These are phyloP conservation scores for Oidium heveae DNA, from an alignment of 2,329 filamentous ascomycete species.

Conservation along the genomic window DNA sequence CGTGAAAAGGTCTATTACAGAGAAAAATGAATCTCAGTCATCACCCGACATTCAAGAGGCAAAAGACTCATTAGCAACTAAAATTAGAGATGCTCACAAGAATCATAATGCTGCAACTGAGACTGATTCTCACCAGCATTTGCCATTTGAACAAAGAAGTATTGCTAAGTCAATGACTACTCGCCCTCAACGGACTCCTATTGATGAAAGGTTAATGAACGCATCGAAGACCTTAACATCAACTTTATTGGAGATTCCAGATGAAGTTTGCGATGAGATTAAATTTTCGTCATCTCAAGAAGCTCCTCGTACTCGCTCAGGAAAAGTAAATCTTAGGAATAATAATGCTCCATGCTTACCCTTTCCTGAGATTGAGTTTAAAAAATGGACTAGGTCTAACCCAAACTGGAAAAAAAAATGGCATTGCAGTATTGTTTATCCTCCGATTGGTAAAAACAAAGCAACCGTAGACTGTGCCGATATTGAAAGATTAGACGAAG, in stretches of 20 bases:
- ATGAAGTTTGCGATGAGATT: too few species aligned
- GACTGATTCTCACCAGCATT: neutral
- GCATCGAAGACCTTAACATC: neutral
- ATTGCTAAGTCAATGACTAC: constrained; percentile 1
- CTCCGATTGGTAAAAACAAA: constrained; percentile 21
- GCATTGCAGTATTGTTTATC: constrained; percentile 35
- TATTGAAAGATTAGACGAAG: constrained; percentile 54
- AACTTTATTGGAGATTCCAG: too few species aligned
- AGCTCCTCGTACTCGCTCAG: neutral
- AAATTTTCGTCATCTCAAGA: neutral
- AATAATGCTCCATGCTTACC: neutral
- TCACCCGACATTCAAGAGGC: neutral
- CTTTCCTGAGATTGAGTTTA: constrained; percentile 4
- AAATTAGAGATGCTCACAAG: neutral
- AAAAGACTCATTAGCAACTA: neutral
- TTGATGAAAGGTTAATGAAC: neutral
- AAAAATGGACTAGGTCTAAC: constrained; percentile 25
- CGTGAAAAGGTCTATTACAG: neutral
- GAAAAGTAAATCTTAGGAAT: neutral
- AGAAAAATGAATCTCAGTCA: neutral
- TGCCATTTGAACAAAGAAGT: neutral
- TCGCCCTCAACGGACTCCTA: neutral
- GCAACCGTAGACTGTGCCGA: constrained; percentile 47
- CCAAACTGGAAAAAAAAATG: constrained; percentile 26
- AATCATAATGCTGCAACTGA: neutral